These are phyloP conservation scores for Hymenoscyphus repandus DNA, from an alignment of 2,329 filamentous ascomycete species.

Conservation along the genomic window DNA sequence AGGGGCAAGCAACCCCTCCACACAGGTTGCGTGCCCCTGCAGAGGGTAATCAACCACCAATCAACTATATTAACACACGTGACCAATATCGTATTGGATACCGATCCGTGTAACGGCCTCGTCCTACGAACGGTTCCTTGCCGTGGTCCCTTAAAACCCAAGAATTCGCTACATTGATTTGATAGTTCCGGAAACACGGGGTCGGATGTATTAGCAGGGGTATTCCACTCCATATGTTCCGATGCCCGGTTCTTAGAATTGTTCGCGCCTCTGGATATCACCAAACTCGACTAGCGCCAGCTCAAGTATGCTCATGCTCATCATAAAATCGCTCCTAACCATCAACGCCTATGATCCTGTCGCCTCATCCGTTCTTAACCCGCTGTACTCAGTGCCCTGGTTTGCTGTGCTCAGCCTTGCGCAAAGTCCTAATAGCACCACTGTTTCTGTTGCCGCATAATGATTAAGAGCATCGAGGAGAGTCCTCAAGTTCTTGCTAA, in stretches of 20 bases:
- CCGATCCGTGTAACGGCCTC: not conserved
- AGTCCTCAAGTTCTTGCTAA: conserved; percentile 87
- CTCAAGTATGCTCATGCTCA: not conserved
- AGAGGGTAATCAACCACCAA: too few species aligned
- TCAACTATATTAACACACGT: too few species aligned
- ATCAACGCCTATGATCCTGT: conserved; percentile 18
- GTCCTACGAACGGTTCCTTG: too few species aligned
- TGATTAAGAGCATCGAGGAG: conserved; percentile 93
- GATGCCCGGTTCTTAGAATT: not conserved
- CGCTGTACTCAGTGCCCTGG: conserved; percentile 64
- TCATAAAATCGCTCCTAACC: not conserved
- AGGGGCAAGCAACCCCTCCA: not conserved
- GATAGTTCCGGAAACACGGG: too few species aligned
- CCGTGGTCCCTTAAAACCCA: too few species aligned
- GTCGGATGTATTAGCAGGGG: too few species aligned
- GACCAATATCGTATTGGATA: not conserved
- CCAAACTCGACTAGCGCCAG: not conserved
- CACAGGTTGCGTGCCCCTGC: not conserved
- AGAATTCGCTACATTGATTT: too few species aligned
- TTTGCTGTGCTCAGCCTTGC: conserved; percentile 77
- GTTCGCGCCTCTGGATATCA: not conserved
- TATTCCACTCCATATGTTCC: too few species aligned
- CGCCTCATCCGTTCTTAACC: conserved; percentile 55
- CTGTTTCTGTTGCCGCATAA: conserved; percentile 94
- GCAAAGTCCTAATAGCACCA: conserved; percentile 84